phyloP scores from a whole-genome alignment of 2,329 filamentous ascomycete species.

The Diaporthe sp. region DNA sequence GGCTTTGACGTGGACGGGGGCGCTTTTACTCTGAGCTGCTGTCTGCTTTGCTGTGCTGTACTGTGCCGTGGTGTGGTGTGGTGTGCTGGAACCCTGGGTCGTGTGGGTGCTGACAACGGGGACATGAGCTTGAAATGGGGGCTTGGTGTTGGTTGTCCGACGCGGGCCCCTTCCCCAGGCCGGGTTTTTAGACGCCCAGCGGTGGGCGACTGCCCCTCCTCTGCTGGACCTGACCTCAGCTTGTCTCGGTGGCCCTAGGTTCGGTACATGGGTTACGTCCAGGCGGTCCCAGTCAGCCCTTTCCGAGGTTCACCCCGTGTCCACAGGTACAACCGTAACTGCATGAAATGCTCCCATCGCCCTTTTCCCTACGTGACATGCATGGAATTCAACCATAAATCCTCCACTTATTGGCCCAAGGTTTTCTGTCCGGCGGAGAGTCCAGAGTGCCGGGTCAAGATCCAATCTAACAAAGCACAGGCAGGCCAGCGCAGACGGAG shows the following conservation, averaged over 20 bases:
- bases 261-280: neutral
- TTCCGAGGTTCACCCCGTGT: neutral
- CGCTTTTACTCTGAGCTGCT: constrained; percentile 29
- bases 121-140: constrained; percentile 31
- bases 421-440: neutral
- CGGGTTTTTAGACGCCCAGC: constrained; percentile 32
- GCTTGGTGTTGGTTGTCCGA: constrained; percentile 30
- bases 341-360: constrained; percentile 18
- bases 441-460: constrained; percentile 21
- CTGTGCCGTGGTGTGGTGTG: constrained; percentile 25
- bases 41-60: constrained; percentile 5
- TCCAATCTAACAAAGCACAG: constrained; percentile 6
- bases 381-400: neutral
- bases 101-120: constrained; percentile 24
- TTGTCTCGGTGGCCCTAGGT: constrained; percentile 20
- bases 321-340: constrained; percentile 21
- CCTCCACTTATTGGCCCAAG: constrained; percentile 22
- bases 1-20: constrained; percentile 34
- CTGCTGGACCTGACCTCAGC: constrained; percentile 1
- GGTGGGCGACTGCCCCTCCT: constrained; percentile 28
- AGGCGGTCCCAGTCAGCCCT: constrained; percentile 14
- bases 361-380: constrained; percentile 4
- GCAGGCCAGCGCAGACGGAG: neutral
- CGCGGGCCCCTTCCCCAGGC: constrained; percentile 25
- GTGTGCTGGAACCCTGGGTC: constrained; percentile 15